phyloP scores from a whole-genome alignment of 495 filamentous ascomycete genomes.

The Astrothelium subdiscretum region DNA sequence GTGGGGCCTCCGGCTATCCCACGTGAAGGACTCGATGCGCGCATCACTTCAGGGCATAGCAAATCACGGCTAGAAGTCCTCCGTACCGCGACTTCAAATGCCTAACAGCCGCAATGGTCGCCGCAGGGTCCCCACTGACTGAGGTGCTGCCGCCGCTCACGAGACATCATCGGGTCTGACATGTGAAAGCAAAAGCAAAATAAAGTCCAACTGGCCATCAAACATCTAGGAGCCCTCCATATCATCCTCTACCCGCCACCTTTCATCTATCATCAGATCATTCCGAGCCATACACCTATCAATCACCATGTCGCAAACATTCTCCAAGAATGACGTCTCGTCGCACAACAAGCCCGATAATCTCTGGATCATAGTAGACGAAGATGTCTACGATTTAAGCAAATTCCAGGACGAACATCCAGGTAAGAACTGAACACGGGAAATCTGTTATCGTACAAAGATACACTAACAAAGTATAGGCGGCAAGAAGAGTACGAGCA shows the following conservation, averaged over 20 bases:
- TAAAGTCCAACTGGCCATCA: not conserved
- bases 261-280: not conserved
- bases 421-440: constrained; percentile 39
- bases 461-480: too few relatives aligned
- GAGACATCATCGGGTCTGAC: not conserved
- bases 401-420: constrained; percentile 92
- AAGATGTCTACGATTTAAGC: constrained; percentile 93
- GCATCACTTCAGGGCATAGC: too few relatives aligned
- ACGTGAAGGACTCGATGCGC: not conserved
- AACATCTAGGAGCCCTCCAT: not conserved
- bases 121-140: not conserved
- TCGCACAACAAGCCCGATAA: constrained; percentile 78
- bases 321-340: constrained; percentile 73
- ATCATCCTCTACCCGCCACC: not conserved
- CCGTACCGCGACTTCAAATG: too few relatives aligned
- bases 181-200: not conserved
- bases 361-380: constrained; percentile 84
- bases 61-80: too few relatives aligned
- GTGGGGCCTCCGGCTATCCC: not conserved
- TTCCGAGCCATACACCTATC: not conserved
- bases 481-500: constrained; percentile 79
- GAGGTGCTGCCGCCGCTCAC: not conserved
- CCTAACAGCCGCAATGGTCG: too few relatives aligned
- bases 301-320: constrained; percentile 71
- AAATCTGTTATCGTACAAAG: too few relatives aligned